Evolutionary conservation across 305 asterid species (phyloP).

Genomic region (Solanum chacoense): DNA sequence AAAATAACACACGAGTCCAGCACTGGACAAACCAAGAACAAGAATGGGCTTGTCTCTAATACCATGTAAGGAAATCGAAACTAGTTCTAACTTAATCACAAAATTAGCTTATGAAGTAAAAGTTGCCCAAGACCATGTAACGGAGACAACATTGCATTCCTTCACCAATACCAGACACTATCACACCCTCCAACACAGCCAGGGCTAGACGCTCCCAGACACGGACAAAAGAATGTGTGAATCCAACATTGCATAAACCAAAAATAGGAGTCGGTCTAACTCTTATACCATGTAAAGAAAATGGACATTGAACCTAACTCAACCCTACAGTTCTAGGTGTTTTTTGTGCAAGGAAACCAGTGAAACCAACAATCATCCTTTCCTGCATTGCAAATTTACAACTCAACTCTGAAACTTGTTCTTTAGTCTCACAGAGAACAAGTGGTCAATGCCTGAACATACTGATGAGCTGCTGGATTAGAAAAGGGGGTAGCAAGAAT

Average conservation of each 20-base stretch:
- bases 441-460: neutral
- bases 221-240: neutral
- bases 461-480: neutral
- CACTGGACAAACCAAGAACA: neutral
- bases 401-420: neutral
- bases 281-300: neutral
- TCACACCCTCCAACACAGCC: neutral
- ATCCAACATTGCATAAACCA: neutral
- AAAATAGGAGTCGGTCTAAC: neutral
- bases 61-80: neutral
- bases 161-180: neutral
- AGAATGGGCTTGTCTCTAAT: neutral
- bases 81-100: neutral
- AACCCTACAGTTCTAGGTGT: neutral
- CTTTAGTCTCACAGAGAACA: neutral
- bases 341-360: neutral
- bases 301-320: neutral
- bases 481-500: neutral
- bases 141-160: neutral
- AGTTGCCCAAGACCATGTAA: neutral
- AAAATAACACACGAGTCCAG: neutral
- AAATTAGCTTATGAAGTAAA: neutral
- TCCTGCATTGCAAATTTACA: neutral
- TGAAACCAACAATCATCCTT: neutral
- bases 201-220: neutral